These are phyloP conservation scores for Maudiozyma serrabonitensis DNA, from an alignment of 805 yeast species.

Conservation along the genomic window DNA sequence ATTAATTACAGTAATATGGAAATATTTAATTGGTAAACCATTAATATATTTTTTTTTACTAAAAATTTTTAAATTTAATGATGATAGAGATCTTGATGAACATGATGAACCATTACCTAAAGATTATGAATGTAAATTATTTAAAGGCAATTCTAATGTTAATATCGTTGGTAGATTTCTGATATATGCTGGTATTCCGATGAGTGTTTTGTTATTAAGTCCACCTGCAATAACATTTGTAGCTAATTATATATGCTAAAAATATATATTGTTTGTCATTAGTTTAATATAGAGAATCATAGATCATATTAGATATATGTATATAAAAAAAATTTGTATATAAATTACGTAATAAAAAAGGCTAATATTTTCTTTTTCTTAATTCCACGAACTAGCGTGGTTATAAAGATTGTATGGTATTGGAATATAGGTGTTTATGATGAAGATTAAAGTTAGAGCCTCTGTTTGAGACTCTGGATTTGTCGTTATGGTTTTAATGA, in stretches of 20 bases:
- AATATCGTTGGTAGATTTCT: slow-evolving; percentile 68
- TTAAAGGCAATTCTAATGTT: slow-evolving; percentile 55
- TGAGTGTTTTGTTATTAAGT: slow-evolving; percentile 34
- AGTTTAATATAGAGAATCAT: too few relatives aligned
- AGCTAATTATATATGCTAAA: neutral
- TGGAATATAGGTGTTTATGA: too few relatives aligned
- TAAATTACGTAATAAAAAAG: too few relatives aligned
- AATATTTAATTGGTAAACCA: slow-evolving; percentile 55
- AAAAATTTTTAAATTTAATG: slow-evolving; percentile 11
- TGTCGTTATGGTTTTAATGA: too few relatives aligned
- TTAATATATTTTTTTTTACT: slow-evolving; percentile 41
- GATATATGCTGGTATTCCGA: slow-evolving; percentile 75
- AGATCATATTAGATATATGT: neutral
- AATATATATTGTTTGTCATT: too few relatives aligned
- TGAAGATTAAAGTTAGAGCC: too few relatives aligned
- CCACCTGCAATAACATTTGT: neutral
- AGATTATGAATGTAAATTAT: slow-evolving; percentile 34
- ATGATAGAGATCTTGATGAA: slow-evolving; percentile 17
- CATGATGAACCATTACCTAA: slow-evolving; percentile 14
- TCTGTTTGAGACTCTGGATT: too few relatives aligned
- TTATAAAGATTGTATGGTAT: too few relatives aligned
- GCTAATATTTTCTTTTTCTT: too few relatives aligned
- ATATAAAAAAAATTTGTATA: too few relatives aligned
- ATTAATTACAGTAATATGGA: slow-evolving; percentile 58
- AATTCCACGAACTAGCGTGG: too few relatives aligned